A percentile compares a stretch with the other conserved stretches of the same genome.
These are phyloP conservation scores for Leishmania amazonensis DNA, from an alignment of 208 protist species.

Conservation along the genomic window DNA sequence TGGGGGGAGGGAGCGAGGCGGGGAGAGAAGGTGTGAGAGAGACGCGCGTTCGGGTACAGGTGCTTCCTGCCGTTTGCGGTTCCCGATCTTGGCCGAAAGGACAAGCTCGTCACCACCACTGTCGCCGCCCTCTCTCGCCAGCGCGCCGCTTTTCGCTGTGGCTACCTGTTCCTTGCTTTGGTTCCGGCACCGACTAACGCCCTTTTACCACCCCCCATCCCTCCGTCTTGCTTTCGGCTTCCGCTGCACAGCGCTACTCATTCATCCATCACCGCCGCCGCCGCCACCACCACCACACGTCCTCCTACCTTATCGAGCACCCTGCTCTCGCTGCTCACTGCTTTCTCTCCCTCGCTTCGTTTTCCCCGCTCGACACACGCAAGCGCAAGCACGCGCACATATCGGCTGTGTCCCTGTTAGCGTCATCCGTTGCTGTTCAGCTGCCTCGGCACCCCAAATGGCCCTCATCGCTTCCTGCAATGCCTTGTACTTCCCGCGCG, in stretches of 20 bases:
- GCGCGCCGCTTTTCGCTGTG: not conserved
- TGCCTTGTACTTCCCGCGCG: conserved; percentile 67
- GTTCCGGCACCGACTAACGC: not conserved
- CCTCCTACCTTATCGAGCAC: not conserved
- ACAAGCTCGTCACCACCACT: not conserved
- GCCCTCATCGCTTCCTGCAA: conserved; percentile 56
- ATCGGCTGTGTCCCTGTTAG: not conserved
- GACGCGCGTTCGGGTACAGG: not conserved
- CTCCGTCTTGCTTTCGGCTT: not conserved
- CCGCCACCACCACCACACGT: too few relatives aligned
- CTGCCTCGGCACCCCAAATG: conserved; percentile 30
- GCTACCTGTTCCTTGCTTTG: not conserved
- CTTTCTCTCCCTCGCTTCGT: not conserved
- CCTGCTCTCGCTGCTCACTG: not conserved
- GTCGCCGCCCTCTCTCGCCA: not conserved
- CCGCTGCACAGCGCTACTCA: not conserved
- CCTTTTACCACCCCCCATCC: not conserved
- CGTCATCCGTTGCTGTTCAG: not conserved
- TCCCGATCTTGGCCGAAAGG: not conserved
- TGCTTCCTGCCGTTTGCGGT: not conserved
- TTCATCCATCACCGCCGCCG: not conserved
- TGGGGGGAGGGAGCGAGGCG: too few relatives aligned
- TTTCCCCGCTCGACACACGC: not conserved
- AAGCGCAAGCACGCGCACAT: not conserved
- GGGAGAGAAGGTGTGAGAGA: not conserved